These are phyloP conservation scores for Xerocomus spinulosus DNA, from an alignment of 768 basidiomycete genomes.

Conservation along the genomic window DNA sequence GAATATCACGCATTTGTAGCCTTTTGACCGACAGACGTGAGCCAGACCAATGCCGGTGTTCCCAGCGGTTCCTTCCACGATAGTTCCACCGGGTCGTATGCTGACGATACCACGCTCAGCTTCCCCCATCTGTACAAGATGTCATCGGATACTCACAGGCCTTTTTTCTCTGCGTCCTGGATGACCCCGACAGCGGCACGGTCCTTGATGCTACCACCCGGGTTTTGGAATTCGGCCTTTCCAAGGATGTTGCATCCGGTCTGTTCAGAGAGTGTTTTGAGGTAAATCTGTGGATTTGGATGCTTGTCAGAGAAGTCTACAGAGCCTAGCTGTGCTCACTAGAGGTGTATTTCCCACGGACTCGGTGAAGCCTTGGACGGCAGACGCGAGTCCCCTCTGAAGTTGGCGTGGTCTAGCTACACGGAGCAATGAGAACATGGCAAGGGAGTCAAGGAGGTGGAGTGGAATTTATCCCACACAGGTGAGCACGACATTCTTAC, in stretches of 20 bases:
- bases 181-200: constrained; percentile 90
- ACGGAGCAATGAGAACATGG: constrained; percentile 32
- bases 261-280: constrained; percentile 75
- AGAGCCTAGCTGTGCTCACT: constrained; percentile 38
- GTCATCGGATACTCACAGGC: constrained; percentile 48
- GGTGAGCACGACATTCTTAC: constrained; percentile 21
- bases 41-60: constrained; percentile 97
- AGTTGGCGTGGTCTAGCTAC: constrained; percentile 16
- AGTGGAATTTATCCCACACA: constrained; percentile 1
- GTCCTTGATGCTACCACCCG: constrained; percentile 97
- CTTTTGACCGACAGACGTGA: constrained; percentile 87
- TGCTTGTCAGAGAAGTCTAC: constrained; percentile 1
- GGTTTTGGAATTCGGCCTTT: constrained; percentile 99
- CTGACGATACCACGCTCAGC: constrained; percentile 32
- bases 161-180: constrained; percentile 79
- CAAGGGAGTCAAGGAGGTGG: constrained; percentile 1
- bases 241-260: constrained; percentile 83
- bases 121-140: not conserved
- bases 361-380: constrained; percentile 76
- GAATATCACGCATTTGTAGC: constrained; percentile 98
- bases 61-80: constrained; percentile 97
- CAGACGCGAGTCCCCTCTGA: constrained; percentile 36
- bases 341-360: constrained; percentile 93
- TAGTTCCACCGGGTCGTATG: constrained; percentile 88
- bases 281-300: constrained; percentile 58